Percentiles rank a stretch among this genome's conserved stretches.
Evolutionary conservation across 176 grass and related monocot species (phyloP).

Genomic region (Avena sativa): DNA sequence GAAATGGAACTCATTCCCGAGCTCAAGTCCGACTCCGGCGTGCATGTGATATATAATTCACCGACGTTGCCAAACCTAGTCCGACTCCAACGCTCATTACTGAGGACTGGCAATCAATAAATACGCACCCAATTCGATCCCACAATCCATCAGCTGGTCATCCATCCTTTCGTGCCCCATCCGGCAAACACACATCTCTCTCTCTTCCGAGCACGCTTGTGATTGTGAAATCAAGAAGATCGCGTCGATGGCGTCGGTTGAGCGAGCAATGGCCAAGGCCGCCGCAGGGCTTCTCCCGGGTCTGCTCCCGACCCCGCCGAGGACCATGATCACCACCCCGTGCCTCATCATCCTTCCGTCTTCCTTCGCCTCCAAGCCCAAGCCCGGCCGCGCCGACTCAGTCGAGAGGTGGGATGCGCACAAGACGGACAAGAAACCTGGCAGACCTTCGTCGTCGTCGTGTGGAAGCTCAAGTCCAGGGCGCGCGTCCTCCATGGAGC

Average conservation of each 20-base stretch:
- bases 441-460: background rate
- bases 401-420: slow-evolving; percentile 7
- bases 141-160: background rate
- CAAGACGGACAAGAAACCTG: background rate
- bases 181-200: background rate
- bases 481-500: background rate
- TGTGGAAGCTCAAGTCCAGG: background rate
- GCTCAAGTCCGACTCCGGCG: background rate
- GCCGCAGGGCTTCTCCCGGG: background rate
- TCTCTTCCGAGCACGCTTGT: background rate
- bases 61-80: background rate
- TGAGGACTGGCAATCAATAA: background rate
- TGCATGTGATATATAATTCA: too few relatives aligned
- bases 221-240: background rate
- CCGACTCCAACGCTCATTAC: background rate
- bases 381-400: background rate
- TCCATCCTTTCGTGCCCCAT: background rate
- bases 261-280: background rate
- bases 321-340: background rate
- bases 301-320: background rate
- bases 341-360: background rate
- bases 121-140: background rate
- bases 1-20: background rate
- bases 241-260: background rate
- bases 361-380: background rate